Conservation (phyloP, 768 basidiomycete species). For the Lepiota brunneoincarnata region DNA sequence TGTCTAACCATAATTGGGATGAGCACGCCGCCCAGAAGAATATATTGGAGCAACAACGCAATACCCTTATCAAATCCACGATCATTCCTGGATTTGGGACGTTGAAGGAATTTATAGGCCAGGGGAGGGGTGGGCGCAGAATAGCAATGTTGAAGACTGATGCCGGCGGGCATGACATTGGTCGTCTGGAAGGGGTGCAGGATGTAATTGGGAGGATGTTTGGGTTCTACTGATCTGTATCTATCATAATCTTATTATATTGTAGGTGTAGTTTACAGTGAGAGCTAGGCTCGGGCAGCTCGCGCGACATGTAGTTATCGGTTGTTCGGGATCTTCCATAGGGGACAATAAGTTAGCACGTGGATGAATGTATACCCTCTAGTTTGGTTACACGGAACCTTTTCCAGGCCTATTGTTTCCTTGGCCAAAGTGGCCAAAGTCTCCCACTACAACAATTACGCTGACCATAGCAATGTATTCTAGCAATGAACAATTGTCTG, state of each 20-base stretch:
- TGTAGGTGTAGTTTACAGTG: too few species aligned
- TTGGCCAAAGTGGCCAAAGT: neutral
- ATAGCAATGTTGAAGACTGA: conserved; percentile 57
- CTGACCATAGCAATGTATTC: conserved; percentile 1
- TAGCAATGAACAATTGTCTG: neutral
- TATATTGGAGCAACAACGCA: conserved; percentile 33
- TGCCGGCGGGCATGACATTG: conserved; percentile 60
- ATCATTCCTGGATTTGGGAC: conserved; percentile 37
- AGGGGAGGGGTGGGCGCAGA: conserved; percentile 37
- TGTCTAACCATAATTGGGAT: conserved; percentile 38
- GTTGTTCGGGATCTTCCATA: too few species aligned
- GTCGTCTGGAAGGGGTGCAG: conserved; percentile 65
- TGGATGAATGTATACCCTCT: neutral
- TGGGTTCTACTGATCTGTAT: conserved; percentile 21
- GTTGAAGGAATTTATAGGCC: conserved; percentile 38
- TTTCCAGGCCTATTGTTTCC: neutral
- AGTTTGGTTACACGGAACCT: neutral
- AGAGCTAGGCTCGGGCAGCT: too few species aligned
- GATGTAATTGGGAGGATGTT: conserved; percentile 53
- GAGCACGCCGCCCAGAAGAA: conserved; percentile 35
- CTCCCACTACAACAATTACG: conserved; percentile 1
- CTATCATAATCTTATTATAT: neutral
- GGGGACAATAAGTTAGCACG: neutral
- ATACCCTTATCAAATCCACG: conserved; percentile 39
- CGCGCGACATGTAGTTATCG: neutral